These are phyloP conservation scores for Yamadazyma sp. DNA, from an alignment of 805 yeast genomes.

Conservation along the genomic window DNA sequence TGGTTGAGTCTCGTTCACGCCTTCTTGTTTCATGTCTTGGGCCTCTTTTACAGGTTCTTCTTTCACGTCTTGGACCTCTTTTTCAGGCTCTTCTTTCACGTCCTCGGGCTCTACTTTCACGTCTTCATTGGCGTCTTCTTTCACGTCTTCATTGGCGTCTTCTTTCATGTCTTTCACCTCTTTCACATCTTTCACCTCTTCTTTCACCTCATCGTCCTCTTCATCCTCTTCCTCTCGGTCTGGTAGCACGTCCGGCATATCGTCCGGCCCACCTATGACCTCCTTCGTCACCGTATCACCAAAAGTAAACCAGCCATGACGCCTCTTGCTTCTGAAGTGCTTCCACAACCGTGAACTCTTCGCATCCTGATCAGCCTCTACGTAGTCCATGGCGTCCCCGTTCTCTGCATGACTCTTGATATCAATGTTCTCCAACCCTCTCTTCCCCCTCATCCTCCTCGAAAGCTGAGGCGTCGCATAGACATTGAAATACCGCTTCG, in stretches of 20 bases:
- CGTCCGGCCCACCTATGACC: slow-evolving; percentile 1
- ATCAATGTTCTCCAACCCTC: slow-evolving; percentile 28
- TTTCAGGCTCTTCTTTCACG: neutral
- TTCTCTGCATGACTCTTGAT: slow-evolving; percentile 10
- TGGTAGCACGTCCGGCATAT: no score
- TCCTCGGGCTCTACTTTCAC: neutral
- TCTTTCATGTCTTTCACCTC: neutral
- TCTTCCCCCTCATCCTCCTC: slow-evolving; percentile 35
- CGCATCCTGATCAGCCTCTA: slow-evolving; percentile 21
- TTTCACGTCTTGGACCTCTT: neutral
- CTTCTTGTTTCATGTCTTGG: neutral
- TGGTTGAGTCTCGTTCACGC: neutral
- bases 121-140: neutral
- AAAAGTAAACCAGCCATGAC: slow-evolving; percentile 27
- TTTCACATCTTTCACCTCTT: neutral
- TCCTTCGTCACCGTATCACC: slow-evolving; percentile 17
- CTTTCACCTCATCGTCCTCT: slow-evolving; percentile 4
- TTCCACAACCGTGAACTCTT: slow-evolving; percentile 36
- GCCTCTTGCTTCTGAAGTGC: slow-evolving; percentile 23
- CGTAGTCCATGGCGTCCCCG: slow-evolving; percentile 11
- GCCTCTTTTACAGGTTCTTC: neutral
- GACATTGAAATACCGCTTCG: slow-evolving; percentile 38
- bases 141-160: slow-evolving; percentile 7
- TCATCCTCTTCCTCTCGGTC: slow-evolving; percentile 8
- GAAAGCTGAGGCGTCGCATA: slow-evolving; percentile 45